Evolutionary conservation across 139 green algal species (phyloP), one percentile per base, ranked within the genome.

Genomic region (Micromonas pusilla): DNA sequence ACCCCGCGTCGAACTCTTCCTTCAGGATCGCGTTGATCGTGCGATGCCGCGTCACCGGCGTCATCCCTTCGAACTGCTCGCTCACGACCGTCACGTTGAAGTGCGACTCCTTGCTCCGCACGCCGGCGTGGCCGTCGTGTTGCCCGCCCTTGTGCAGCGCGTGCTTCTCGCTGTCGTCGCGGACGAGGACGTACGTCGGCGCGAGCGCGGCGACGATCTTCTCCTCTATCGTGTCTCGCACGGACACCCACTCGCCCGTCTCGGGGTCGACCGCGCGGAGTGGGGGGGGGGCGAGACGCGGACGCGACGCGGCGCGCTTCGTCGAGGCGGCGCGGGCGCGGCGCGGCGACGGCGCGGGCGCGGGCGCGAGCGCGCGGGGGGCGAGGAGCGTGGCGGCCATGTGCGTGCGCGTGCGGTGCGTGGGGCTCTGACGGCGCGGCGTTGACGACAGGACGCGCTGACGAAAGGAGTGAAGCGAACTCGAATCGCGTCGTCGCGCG

Each of bases 61-160:
- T 71, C 71, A 71, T 66, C 0, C 79, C 79, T 26, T 76, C 72
- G 57, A 83, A 83, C 52, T n/a, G 3, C 23, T 74, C 54, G 20
- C 23, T 66, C 13, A 83, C 70, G 38, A 83, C 38, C 39, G 76
- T 60, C 2, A 83, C 52, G 4, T 33, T 62, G 53, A 83, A 83
- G 64, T 83, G 79, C 28, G 71, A 78, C 71, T 83, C 79, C 28
- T 72, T 72, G 64, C 70, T 16, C 9, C 16, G 45, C 9, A 16
- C 16, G 9, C 16, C 52, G 23, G 54, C 32, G n/a, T 64, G 30
- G 0, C 79, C 79, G 45, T 57, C 45, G 32, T 21, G 20, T 2
- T 71, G 78, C 28, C 76, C 80, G 23, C 79, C 79, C 23, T 21
- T 52, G 70, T 83, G 79, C n/a, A 64, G 62, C 5, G 79, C 72